Evolutionary conservation across 2,329 filamentous ascomycete species (phyloP), one percentile per base, ranked within the genome.

Genomic region (Trichoderma breve): DNA sequence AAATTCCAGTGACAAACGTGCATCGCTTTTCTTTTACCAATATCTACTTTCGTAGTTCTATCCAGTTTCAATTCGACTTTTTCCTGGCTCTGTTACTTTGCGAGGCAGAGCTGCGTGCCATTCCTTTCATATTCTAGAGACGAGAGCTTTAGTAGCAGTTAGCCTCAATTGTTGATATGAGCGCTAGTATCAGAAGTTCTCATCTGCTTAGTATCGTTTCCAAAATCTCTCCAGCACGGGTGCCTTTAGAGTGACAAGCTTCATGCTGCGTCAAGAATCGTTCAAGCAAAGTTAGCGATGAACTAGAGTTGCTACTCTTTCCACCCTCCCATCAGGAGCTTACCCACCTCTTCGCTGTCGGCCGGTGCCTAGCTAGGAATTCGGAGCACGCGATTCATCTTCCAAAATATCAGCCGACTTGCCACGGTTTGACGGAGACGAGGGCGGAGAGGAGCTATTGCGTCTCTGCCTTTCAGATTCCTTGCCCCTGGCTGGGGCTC

Each of bases 401-500:
- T 81, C 77, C 74, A 74, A 84, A 86, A 81, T 81, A 88, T 90
- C 88, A 89, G 85, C 86, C 79, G 84, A 85, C 81, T 82, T 87
- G 80, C 84, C 80, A 82, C 82, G 84, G 78, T 80, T 79, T 79
- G 82, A 83, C 80, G 84, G 83, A 78, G 82, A 81, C 80, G 84
- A 85, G 78, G 86, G 86, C 78, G 83, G 83, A 74, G 86, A 86
- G 74, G 87, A 88, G 74, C 82, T 83, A 78, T 84, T 87, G 76
- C 83, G 83, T 79, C 85, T 85, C 75, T 83, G 84, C 61, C 70
- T 74, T 34, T 65, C 66, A 18, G 73, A 72, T 65, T 74, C 73
- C 62, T 74, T 74, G 36, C 58, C 65, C 66, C 43, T 71, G 6
- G n/a, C 11, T 15, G 47, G 32, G 43, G 58, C 43, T 34, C 32